Conservation (phyloP, 2,329 filamentous ascomycete species). For the Thermothelomyces thermophilus region DNA sequence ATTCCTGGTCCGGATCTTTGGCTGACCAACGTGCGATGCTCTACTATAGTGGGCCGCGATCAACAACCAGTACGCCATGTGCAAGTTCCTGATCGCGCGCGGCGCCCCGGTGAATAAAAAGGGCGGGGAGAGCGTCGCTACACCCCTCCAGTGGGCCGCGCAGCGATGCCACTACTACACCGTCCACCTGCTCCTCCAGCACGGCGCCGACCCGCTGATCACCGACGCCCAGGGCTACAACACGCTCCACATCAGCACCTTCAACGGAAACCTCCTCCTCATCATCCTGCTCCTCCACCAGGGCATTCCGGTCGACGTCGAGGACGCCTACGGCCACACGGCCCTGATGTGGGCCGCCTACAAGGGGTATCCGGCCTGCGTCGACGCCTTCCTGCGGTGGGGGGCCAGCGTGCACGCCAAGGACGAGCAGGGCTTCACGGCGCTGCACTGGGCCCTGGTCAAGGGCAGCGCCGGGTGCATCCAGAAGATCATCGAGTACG, state of each 20-base stretch:
- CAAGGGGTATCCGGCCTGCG: slow-evolving; percentile 88
- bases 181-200: slow-evolving; percentile 82
- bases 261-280: slow-evolving; percentile 91
- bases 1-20: background rate
- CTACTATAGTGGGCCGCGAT: slow-evolving; percentile 83
- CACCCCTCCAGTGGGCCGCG: slow-evolving; percentile 92
- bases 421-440: slow-evolving; percentile 90
- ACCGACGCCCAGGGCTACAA: slow-evolving; percentile 97
- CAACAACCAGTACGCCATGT: slow-evolving; percentile 97
- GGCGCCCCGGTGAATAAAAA: slow-evolving; percentile 92
- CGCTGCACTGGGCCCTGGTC: slow-evolving; percentile 92
- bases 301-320: slow-evolving; percentile 87
- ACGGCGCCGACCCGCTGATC: slow-evolving; percentile 86
- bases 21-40: background rate
- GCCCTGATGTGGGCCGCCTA: slow-evolving; percentile 98
- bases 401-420: slow-evolving; percentile 86
- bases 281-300: slow-evolving; percentile 87
- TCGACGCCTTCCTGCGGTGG: slow-evolving; percentile 89
- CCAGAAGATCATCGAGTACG: slow-evolving; percentile 91
- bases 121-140: slow-evolving; percentile 90
- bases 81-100: slow-evolving; percentile 79
- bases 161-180: slow-evolving; percentile 96
- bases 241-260: slow-evolving; percentile 91
- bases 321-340: slow-evolving; percentile 86
- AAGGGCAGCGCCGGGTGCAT: slow-evolving; percentile 87